Evolutionary conservation across 345 rosid genomes (phyloP), one percentile per base, ranked within the genome.

Genomic region (Crucihimalaya himalaica): DNA sequence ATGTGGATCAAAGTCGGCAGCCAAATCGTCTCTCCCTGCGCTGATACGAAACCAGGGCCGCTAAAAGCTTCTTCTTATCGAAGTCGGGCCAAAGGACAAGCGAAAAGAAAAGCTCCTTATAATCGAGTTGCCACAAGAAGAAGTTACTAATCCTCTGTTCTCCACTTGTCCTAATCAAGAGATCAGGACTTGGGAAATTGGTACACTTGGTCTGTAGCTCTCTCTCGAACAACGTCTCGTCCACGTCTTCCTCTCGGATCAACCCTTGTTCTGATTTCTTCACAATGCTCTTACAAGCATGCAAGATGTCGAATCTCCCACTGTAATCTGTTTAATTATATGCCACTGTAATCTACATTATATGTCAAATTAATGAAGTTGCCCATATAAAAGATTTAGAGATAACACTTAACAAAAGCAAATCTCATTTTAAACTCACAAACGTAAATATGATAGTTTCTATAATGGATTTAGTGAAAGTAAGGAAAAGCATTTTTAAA

Each of bases 101-200:
- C 50, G 53, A 48, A 4, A 19, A 48, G 53, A 48, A 48, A 5
- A 48, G 27, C 53, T 48, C 53, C 6, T 14, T 48, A 10, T 48
- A 48, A 19, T 25, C 53, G 6, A 48, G 53, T 0, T 48, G 23
- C 53, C 27, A 48, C 27, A 48, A 48, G 53, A 48, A 48, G 53
- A 48, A 48, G 25, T 48, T 48, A 48, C 53, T 48, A 48, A 19
- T 48, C 53, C 52, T 47, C 23, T 47, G 52, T 47, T 47, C 52
- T 8, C 52, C 52, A 18, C 52, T 47, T 0, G 39, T 55, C 14
- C 60, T 55, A 29, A 55, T 55, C 60, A 55, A 28, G 3, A 55
- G 60, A 29, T 55, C 60, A 55, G 60, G 57, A n/a, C 71, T 42
- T 47, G 52, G 23, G 23, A 47, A 47, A 5, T 18, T 25, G 23